phyloP scores from a whole-genome alignment of 2,329 filamentous ascomycete species.

The Rugonectria rugulosa region DNA sequence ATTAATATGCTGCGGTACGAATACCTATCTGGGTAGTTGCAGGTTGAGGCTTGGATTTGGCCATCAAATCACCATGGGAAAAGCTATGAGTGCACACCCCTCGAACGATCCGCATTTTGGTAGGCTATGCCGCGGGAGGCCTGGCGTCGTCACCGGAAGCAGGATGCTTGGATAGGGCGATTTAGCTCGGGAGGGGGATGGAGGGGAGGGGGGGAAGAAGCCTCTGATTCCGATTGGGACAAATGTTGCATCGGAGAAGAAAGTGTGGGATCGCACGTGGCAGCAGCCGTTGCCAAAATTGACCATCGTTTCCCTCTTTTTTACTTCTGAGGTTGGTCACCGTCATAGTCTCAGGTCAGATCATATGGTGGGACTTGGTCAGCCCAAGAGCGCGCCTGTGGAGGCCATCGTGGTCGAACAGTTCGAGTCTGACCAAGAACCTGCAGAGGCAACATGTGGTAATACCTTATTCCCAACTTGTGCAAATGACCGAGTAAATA shows the following conservation, averaged over 20 bases:
- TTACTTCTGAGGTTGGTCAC: too few species aligned
- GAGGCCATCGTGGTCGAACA: background rate
- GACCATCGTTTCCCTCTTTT: slow-evolving; percentile 34
- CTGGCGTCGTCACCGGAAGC: slow-evolving; percentile 1
- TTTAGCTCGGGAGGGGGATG: slow-evolving; percentile 3
- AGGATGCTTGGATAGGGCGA: slow-evolving; percentile 10
- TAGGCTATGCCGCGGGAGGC: slow-evolving; percentile 5
- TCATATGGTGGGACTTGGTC: slow-evolving; percentile 18
- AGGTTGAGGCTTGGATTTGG: slow-evolving; percentile 2
- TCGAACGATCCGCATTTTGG: slow-evolving; percentile 13
- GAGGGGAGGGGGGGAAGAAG: slow-evolving; percentile 3
- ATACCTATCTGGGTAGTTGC: background rate
- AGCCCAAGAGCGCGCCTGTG: background rate
- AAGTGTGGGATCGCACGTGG: slow-evolving; percentile 33
- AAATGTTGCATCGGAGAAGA: background rate
- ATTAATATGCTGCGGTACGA: too few species aligned
- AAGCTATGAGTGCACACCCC: slow-evolving; percentile 1
- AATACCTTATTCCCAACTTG: background rate
- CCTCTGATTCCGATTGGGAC: slow-evolving; percentile 31
- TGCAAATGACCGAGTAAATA: slow-evolving; percentile 4
- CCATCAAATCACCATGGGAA: slow-evolving; percentile 2
- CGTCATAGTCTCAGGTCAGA: slow-evolving; percentile 40
- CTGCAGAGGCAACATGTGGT: background rate
- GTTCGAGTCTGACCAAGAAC: background rate
- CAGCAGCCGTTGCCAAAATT: slow-evolving; percentile 30